Base-by-base conservation (phyloP, 2,329 filamentous ascomycete species). In the Pseudogymnoascus sp. region DNA sequence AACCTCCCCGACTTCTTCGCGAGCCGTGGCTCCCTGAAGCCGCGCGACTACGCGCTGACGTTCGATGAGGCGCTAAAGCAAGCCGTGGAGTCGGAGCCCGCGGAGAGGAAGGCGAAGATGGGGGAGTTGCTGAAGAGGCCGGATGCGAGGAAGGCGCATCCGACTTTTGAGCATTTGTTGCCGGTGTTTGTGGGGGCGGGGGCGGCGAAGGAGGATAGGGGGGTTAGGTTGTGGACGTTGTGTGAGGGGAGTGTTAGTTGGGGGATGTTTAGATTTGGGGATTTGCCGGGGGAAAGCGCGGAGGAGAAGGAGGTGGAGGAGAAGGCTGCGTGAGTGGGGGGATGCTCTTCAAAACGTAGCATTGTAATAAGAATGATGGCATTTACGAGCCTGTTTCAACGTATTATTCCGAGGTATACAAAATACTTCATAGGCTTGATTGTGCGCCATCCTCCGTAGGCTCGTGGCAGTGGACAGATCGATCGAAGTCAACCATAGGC, bases 311-410 rank as follows among this genome's bases (percentile, higher is more conserved):
- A 28, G 16, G 16, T 21, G 18, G 50, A 10, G 11, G 36, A 61
- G 25, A 59, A 34, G 31, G 5, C 4, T 40, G 25, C 7, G 23
- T 60, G 53, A 63, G 34, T 62, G 60, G 18, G 59, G 53, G 4
- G 25, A 38, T 11, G 25, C 18, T 56, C 23, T 62, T 18, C 31
- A 50, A 36, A 16, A 61, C 46, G 71, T 84, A 88, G 74, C 89
- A 84, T 78, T 81, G 81, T 63, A 78, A 84, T 77, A 89, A 89
- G 81, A 89, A 88, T 75, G 86, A 89, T 66, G 84, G 89, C 23
- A 10, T 46, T 11, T 14, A 23, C n/a, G 11, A 14, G 42, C 21
- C 11, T 14, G 11, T 23, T 23, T 3, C 11, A 46, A 23, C 18
- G 40, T 23, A 14, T 23, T 46, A 14, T 46, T 23, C 21, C 21